These are phyloP conservation scores for Magnusiomyces fungicola DNA, from an alignment of 1,139 yeast species.

Conservation along the genomic window DNA sequence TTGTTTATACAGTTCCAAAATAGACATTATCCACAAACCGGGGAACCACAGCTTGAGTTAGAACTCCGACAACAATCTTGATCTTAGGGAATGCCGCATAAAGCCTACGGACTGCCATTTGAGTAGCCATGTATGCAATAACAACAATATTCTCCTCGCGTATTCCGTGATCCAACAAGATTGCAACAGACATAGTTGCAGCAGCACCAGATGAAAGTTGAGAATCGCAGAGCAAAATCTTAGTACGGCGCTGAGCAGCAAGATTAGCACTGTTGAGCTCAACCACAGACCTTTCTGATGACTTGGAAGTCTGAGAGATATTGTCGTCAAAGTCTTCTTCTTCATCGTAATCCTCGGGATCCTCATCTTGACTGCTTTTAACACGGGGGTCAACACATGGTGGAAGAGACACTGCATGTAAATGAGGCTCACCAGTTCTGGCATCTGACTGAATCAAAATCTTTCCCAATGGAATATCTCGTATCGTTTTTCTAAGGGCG, in stretches of 20 bases:
- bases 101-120: conserved; percentile 69
- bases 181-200: conserved; percentile 88
- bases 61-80: conserved; percentile 59
- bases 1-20: conserved; percentile 58
- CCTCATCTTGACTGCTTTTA: conserved; percentile 14
- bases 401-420: conserved; percentile 68
- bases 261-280: conserved; percentile 15
- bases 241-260: conserved; percentile 28
- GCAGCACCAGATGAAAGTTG: conserved; percentile 92
- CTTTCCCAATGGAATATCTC: conserved; percentile 71
- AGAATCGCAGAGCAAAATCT: conserved; percentile 70
- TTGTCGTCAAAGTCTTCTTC: neutral
- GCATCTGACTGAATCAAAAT: conserved; percentile 82
- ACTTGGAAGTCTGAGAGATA: neutral
- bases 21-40: conserved; percentile 73
- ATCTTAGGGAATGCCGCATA: conserved; percentile 65
- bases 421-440: conserved; percentile 85
- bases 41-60: conserved; percentile 40
- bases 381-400: conserved; percentile 25
- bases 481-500: conserved; percentile 66
- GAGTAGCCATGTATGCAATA: conserved; percentile 70
- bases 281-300: neutral
- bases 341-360: neutral
- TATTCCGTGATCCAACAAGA: conserved; percentile 77
- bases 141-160: conserved; percentile 54